Percentiles rank a stretch among this genome's conserved stretches.
Evolutionary conservation across 73 alveolate genomes (phyloP).

Genomic region (Paramecium bursaria): DNA sequence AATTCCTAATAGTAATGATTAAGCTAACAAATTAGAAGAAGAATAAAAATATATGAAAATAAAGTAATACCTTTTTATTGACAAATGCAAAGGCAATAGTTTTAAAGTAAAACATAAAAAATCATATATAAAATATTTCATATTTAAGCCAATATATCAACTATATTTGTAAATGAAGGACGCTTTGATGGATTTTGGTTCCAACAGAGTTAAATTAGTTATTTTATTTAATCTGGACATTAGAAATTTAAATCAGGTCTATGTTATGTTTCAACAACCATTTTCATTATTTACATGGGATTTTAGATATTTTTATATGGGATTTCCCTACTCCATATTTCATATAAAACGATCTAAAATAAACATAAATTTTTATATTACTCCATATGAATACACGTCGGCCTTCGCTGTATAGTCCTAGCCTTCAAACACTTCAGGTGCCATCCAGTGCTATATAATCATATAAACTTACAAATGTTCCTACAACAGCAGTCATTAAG

Average conservation of each 20-base stretch:
- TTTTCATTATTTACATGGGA: conserved; percentile 49
- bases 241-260: conserved; percentile 27
- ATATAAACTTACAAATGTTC: conserved; percentile 44
- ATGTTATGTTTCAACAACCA: conserved; percentile 1
- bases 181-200: conserved; percentile 18
- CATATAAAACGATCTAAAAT: conserved; percentile 17
- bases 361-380: background rate
- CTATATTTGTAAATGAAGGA: background rate
- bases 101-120: too few relatives aligned
- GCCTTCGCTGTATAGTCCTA: conserved; percentile 23
- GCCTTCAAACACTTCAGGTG: conserved; percentile 30
- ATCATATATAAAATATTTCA: too few relatives aligned
- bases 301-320: conserved; percentile 18
- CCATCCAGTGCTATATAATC: conserved; percentile 54
- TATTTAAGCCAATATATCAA: too few relatives aligned
- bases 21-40: too few relatives aligned
- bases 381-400: conserved; percentile 52
- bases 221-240: conserved; percentile 1
- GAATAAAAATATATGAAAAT: too few relatives aligned
- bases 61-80: too few relatives aligned
- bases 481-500: conserved; percentile 59
- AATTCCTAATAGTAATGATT: too few relatives aligned
- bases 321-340: conserved; percentile 5
- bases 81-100: too few relatives aligned
- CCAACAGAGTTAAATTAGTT: conserved; percentile 11